Conservation (phyloP, 2,329 filamentous ascomycete species). For the Trichoderma citrinoviride region DNA sequence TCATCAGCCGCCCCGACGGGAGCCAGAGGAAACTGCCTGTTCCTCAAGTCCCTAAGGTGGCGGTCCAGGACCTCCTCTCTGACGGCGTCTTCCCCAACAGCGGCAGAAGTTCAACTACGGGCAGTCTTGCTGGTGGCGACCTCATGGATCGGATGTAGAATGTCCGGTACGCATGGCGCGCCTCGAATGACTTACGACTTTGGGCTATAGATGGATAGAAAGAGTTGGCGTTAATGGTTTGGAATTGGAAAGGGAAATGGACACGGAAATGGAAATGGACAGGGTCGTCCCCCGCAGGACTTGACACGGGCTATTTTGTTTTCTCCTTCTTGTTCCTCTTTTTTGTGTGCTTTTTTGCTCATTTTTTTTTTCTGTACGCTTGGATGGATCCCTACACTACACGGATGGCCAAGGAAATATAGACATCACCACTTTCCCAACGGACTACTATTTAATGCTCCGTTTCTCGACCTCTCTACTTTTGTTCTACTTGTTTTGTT, state of each 20-base stretch:
- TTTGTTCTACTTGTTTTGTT: constrained; percentile 16
- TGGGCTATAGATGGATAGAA: constrained; percentile 42
- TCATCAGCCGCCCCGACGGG: constrained; percentile 85
- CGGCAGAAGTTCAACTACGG: constrained; percentile 72
- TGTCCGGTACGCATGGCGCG: constrained; percentile 26
- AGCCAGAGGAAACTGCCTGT: constrained; percentile 88
- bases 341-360: neutral
- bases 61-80: constrained; percentile 79
- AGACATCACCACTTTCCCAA: constrained; percentile 26
- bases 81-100: constrained; percentile 66
- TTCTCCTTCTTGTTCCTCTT: neutral
- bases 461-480: neutral
- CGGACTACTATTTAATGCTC: constrained; percentile 19
- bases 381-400: constrained; percentile 17
- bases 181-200: constrained; percentile 40
- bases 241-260: constrained; percentile 22
- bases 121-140: constrained; percentile 73
- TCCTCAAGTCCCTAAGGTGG: constrained; percentile 85
- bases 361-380: constrained; percentile 23
- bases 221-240: constrained; percentile 40
- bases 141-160: constrained; percentile 55
- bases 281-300: constrained; percentile 15
- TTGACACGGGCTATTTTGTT: constrained; percentile 17
- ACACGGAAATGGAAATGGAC: constrained; percentile 19
- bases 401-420: constrained; percentile 22